A percentile compares a stretch with the other conserved stretches of the same genome.
Conservation (phyloP, 75 land plant species). For the Azolla pinnata region DNA sequence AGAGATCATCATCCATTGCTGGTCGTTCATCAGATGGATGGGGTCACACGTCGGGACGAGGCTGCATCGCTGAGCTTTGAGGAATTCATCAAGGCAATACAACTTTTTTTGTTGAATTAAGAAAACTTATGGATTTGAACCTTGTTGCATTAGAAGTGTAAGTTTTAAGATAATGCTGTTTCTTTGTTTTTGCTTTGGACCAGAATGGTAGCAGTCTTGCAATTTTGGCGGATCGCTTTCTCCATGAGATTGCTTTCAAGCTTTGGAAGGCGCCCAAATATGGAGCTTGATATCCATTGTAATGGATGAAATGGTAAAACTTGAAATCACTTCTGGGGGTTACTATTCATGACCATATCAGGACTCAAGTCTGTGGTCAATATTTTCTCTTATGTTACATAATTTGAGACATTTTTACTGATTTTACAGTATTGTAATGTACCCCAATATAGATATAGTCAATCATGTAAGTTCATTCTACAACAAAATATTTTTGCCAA, state of each 20-base stretch:
- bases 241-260: conserved; percentile 91
- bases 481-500: no score
- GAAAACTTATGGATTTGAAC: conserved; percentile 30
- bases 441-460: no score
- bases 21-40: conserved; percentile 68
- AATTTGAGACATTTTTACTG: no score
- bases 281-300: conserved; percentile 58
- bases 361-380: no score
- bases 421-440: no score
- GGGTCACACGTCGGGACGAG: conserved; percentile 75
- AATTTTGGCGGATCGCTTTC: conserved; percentile 76
- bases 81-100: conserved; percentile 56
- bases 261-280: conserved; percentile 99
- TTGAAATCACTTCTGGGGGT: no score
- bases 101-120: conserved; percentile 51
- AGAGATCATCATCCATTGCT: conserved; percentile 84
- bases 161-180: background rate
- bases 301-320: background rate
- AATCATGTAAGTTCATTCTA: no score
- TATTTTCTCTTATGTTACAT: no score
- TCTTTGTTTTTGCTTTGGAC: conserved; percentile 20
- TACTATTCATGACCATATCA: no score
- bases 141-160: background rate
- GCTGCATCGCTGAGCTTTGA: conserved; percentile 43
- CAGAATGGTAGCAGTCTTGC: conserved; percentile 59